phyloP scores from a whole-genome alignment of 129 eudicot species.

The Chrysanthemum seticuspe region DNA sequence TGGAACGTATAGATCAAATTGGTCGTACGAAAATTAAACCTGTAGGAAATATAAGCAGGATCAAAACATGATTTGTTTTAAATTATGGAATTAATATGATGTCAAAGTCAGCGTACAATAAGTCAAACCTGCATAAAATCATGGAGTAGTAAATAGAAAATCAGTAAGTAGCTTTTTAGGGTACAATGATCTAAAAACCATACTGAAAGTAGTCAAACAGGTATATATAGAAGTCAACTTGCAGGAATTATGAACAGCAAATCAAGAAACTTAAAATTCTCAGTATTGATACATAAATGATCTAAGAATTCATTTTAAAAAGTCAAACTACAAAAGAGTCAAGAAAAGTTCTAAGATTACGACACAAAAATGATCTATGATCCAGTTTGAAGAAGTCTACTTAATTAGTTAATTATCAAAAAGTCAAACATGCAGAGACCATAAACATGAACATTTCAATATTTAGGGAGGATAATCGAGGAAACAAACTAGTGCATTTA shows the following conservation, averaged over 20 bases:
- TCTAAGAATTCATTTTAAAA: not conserved
- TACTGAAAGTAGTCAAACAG: not conserved
- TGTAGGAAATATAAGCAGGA: conserved; percentile 11
- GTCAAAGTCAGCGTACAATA: not conserved
- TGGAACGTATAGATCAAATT: not conserved
- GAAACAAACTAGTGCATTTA: not conserved
- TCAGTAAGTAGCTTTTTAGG: not conserved
- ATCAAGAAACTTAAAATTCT: conserved; percentile 6
- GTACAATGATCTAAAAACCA: conserved; percentile 7
- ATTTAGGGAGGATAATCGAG: not conserved
- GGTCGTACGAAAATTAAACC: conserved; percentile 4
- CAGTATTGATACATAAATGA: conserved; percentile 6
- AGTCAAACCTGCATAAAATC: conserved; percentile 29
- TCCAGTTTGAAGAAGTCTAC: conserved; percentile 9
- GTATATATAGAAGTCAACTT: conserved; percentile 15
- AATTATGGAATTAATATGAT: conserved; percentile 11
- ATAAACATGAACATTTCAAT: not conserved
- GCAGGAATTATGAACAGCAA: not conserved
- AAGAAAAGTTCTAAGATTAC: not conserved
- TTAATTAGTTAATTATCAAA: conserved; percentile 23
- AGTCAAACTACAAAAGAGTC: conserved; percentile 5
- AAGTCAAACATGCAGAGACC: conserved; percentile 20
- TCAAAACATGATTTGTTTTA: not conserved
- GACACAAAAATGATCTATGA: conserved; percentile 1
- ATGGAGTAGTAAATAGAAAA: not conserved